A percentile compares a stretch with the other conserved stretches of the same genome.
Evolutionary conservation across 345 rosid species (phyloP).

Genomic region (Euphorbia pulcherrima): DNA sequence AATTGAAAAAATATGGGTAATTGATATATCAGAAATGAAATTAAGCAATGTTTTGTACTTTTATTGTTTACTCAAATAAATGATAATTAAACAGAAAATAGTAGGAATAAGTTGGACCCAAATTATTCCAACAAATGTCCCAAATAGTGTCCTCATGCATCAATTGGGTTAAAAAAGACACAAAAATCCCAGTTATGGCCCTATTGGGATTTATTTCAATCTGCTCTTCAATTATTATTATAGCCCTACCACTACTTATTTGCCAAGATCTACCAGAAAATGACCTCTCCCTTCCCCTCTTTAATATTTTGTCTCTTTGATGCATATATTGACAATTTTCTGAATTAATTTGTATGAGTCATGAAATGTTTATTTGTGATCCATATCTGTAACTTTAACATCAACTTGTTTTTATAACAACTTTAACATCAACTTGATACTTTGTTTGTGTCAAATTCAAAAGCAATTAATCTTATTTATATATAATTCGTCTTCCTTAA

Average conservation of each 20-base stretch:
- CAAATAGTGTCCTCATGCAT: not conserved
- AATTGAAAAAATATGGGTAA: too few relatives aligned
- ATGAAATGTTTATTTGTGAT: not conserved
- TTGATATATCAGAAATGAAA: too few relatives aligned
- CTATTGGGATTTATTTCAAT: not conserved
- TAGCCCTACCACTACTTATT: slow-evolving; percentile 5
- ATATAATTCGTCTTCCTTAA: too few relatives aligned
- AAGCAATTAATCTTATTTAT: too few relatives aligned
- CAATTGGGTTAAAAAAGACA: not conserved
- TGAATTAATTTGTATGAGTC: not conserved
- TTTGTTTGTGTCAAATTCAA: not conserved
- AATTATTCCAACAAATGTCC: slow-evolving; percentile 3
- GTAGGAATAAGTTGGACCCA: too few relatives aligned
- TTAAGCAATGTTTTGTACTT: too few relatives aligned
- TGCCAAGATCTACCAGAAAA: slow-evolving; percentile 23
- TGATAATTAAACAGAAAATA: too few relatives aligned
- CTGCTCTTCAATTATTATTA: not conserved
- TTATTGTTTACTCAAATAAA: too few relatives aligned
- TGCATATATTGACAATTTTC: not conserved
- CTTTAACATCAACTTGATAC: too few relatives aligned
- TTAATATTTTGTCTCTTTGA: not conserved
- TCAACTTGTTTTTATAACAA: not conserved
- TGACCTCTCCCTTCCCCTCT: slow-evolving; percentile 19
- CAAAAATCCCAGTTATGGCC: slow-evolving; percentile 16
- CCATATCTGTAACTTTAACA: not conserved